Evolutionary conservation across 2,329 filamentous ascomycete genomes (phyloP), one percentile per base, ranked within the genome.

Genomic region (Fusarium siculi): DNA sequence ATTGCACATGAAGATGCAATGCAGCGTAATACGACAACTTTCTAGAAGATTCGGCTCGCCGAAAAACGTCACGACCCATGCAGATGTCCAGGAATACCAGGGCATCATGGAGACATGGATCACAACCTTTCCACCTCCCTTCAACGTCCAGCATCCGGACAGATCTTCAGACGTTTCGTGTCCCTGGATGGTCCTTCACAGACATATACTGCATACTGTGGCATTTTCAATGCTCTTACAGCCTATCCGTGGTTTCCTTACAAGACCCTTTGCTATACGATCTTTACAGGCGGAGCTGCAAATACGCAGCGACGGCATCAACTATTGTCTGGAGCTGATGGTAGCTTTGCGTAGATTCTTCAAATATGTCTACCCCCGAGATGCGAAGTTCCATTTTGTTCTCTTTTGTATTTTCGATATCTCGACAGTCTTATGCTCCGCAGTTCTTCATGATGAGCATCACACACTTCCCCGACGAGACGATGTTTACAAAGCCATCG

Each of bases 391-490:
- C 46, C 85, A 87, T 69, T 82, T 86, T 57, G 83, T 86, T 10
- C 79, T 86, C 0, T 88, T 88, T 63, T 80, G 81, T 47, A 83
- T 87, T 37, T 89, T 89, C 52, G 86, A 89, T 67, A 86, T 85
- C 0, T 83, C 86, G 2, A 85, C 87, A 1, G 79, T 87, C 23
- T 75, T 88, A 9, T 88, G 85, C 78, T 88, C 86, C 1, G 84
- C 86, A 6, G 79, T 89, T 11, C 81, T 87, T 9, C 86, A 88
- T 66, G 87, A 89, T 64, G 75, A 79, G n/a, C 79, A 84, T 36
- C 72, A 76, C 23, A 79, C 76, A 18, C 78, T 88, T 7, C 82
- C 83, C 9, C 81, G 80, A 18, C 83, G 84, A 18, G 78, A 83
- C 4, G 81, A 84, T 21, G 79, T 86, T 21, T 73, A 85, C 28